phyloP scores from a whole-genome alignment of 257 asterid species.

The Solanum ossicruentum region DNA sequence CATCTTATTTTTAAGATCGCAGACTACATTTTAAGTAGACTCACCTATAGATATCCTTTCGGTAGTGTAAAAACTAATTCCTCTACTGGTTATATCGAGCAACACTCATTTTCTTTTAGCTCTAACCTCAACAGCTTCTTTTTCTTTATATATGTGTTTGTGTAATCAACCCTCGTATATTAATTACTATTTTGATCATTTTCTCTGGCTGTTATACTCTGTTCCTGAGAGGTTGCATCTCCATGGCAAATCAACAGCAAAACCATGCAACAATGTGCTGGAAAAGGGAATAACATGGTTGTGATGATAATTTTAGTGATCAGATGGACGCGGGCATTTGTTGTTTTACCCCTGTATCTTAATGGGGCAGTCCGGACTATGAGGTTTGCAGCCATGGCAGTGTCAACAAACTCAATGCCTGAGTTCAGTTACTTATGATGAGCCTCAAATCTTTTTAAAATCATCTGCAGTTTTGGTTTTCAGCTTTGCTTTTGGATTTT shows the following conservation, averaged over 20 bases:
- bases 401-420: neutral
- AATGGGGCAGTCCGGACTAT: neutral
- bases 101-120: neutral
- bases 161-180: neutral
- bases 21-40: neutral
- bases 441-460: neutral
- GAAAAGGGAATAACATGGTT: neutral
- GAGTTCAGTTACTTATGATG: neutral
- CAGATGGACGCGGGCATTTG: neutral
- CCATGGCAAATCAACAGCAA: neutral
- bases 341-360: conserved; percentile 2
- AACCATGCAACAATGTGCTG: neutral
- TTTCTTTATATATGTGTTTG: neutral
- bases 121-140: neutral
- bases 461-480: neutral
- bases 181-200: neutral
- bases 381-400: neutral
- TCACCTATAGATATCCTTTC: neutral
- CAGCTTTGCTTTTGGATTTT: neutral
- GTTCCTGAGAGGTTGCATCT: neutral
- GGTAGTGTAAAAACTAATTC: neutral
- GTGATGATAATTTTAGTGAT: conserved; percentile 11
- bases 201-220: neutral
- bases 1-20: neutral
- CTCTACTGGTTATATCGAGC: neutral